Base-by-base conservation (phyloP, 2,329 filamentous ascomycete species). In the Conoideocrella luteorostrata region DNA sequence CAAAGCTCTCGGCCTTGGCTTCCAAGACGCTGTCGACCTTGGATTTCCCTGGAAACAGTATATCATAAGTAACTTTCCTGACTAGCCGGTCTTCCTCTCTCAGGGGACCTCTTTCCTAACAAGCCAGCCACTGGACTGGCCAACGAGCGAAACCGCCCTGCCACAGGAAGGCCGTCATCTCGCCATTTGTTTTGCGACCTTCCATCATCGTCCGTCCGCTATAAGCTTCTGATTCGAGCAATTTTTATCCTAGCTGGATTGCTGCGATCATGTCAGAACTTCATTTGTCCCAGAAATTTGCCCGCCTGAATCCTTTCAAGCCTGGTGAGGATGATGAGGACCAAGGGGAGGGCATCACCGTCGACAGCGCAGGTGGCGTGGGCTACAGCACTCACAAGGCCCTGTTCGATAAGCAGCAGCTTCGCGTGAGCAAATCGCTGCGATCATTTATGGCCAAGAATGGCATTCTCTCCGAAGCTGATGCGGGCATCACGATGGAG, bases 381-480 rank as follows among this genome's bases (percentile, higher is more conserved):
- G 78, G 78, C 35, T 77, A 77, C 56, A 68, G 68, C 42, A 63
- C 65, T n/a, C 69, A 70, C 29, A 62, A 63, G 41, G 71, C 70
- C 6, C 74, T 75, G 44, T 59, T 63, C 41, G 70, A 69, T 11
- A 75, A 75, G 47, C 68, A 70, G 33, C 66, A 76, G 44, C 69
- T 85, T 21, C 68, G 73, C 40, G 74, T 84, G 51, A 83, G 80
- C 63, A 67, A 69, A 47, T 75, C 77, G 0, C 57, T 85, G 34
- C 73, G 71, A 46, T 67, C 67, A 1, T 79, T 78, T 48, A 65
- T 85, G 13, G 69, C 69, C 33, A 60, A 74, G n/a, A 60, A 80
- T 23, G 61, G 67, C 2, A 61, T 80, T 10, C 53, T 84, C 7
- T 62, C 67, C 5, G 60, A 69, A 28, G 56, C 55, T 3, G 76